Conservation (phyloP, 805 yeast species). For the Sungouiozyma ichnusensis region DNA sequence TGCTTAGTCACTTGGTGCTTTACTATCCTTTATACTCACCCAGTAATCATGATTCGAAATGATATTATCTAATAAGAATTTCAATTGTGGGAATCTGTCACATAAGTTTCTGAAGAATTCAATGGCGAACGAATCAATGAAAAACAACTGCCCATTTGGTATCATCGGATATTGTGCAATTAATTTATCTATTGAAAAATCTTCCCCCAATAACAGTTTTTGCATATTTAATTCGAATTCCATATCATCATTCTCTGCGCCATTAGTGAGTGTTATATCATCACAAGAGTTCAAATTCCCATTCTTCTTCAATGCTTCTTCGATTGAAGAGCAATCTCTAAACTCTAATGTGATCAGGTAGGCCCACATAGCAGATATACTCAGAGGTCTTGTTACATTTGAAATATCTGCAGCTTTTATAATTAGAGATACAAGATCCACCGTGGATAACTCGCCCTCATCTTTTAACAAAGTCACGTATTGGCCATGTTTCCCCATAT, state of each 20-base stretch:
- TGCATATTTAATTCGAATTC: slow-evolving; percentile 6
- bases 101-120: slow-evolving; percentile 61
- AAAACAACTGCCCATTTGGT: slow-evolving; percentile 68
- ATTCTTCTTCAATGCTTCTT: slow-evolving; percentile 18
- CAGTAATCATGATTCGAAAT: slow-evolving; percentile 47
- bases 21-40: slow-evolving; percentile 27
- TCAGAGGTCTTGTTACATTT: slow-evolving; percentile 75
- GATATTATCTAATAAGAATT: slow-evolving; percentile 46
- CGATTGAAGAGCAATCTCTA: slow-evolving; percentile 50
- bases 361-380: slow-evolving; percentile 81
- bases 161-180: slow-evolving; percentile 39
- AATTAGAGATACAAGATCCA: slow-evolving; percentile 52
- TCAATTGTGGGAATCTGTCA: slow-evolving; percentile 48
- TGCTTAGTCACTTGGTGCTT: too few relatives aligned
- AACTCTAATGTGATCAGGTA: slow-evolving; percentile 68
- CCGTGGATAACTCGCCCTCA: slow-evolving; percentile 14
- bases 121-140: slow-evolving; percentile 72
- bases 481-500: slow-evolving; percentile 81
- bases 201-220: slow-evolving; percentile 2
- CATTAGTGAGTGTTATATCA: background rate
- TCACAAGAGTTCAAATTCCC: background rate
- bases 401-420: slow-evolving; percentile 95
- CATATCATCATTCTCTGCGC: slow-evolving; percentile 4
- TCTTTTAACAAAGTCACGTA: slow-evolving; percentile 45
- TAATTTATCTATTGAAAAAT: slow-evolving; percentile 29